Base-by-base conservation (phyloP, 192 early-diverging fungal species). In the Podila epigama region DNA sequence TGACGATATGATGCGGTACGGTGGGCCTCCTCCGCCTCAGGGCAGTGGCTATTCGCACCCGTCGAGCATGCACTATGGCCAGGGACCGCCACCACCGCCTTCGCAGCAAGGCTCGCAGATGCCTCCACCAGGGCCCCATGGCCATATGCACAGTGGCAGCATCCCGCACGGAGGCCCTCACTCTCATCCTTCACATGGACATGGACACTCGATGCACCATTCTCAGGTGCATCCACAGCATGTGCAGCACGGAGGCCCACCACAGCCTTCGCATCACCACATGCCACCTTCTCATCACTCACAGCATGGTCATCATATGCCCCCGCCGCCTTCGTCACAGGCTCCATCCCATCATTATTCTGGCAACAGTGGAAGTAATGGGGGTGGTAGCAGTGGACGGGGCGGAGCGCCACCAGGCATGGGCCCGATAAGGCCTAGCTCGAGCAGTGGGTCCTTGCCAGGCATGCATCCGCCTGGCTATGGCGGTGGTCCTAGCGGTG, bases 1-100 rank as follows among this genome's bases (percentile, higher is more conserved):
- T 4, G 71, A 77, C 6, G 73, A 77, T 11, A 77, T 77, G 60
- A 68, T 77, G 66, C 65, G 73, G 5, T 77, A 77, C 28, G 66
- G 73, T 22, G 70, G 63, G 4, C 70, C 70, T 9, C 70, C 70
- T 13, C 70, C 70, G 7, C 70, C 70, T 27, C 73, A 62, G 22
- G 61, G 66, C 0, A 58, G 72, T 32, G 61, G 73, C 50, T 41
- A 60, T 33, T 65, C 67, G 51, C 72, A 77, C 31, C 55, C 60
- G 13, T 62, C 65, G 1, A 28, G 50, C 6, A 54, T 77, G 60
- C 73, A 77, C n/a, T 77, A 64, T 63, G 60, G 64, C 16, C 73
- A 68, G 39, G 66, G 66, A 2, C 48, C 66, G 11, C 60, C 73
- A 25, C 73, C 65, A 31, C 60, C 65, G 8, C 32, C 60, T 59